Conservation (phyloP, 2,329 filamentous ascomycete genomes). For the Biscogniauxia marginata region DNA sequence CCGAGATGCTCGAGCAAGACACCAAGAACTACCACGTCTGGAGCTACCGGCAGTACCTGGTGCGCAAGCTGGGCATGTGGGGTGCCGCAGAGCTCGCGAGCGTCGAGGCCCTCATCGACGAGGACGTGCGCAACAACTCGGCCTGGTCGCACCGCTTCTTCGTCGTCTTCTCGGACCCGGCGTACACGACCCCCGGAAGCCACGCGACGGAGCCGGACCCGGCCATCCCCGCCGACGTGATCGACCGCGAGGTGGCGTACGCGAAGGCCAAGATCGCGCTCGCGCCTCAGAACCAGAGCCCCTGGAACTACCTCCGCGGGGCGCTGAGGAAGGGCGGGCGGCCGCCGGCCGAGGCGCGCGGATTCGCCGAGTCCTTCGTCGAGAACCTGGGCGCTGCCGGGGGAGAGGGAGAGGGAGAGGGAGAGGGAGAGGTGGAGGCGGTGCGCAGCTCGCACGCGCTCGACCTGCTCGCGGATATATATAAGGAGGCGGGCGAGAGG, state of each 20-base stretch:
- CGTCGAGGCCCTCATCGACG: conserved; percentile 69
- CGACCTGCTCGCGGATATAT: conserved; percentile 71
- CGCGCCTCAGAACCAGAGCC: conserved; percentile 89
- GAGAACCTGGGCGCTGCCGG: conserved; percentile 42
- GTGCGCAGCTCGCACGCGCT: conserved; percentile 65
- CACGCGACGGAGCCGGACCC: conserved; percentile 53
- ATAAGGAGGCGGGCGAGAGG: conserved; percentile 53
- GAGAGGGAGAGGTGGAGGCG: conserved; percentile 43
- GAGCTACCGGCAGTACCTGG: conserved; percentile 81
- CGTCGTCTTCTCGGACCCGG: conserved; percentile 72
- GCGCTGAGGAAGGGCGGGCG: conserved; percentile 67
- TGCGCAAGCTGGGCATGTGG: conserved; percentile 61
- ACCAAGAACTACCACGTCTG: conserved; percentile 99
- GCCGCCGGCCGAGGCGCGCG: conserved; percentile 42
- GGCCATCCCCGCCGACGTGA: conserved; percentile 57
- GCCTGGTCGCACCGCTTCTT: conserved; percentile 98
- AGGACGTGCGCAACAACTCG: conserved; percentile 91
- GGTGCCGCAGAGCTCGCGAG: conserved; percentile 61
- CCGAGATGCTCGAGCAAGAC: conserved; percentile 77
- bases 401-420: conserved; percentile 40
- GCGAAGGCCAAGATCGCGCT: conserved; percentile 69
- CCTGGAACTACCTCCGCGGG: conserved; percentile 89
- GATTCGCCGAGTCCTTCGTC: conserved; percentile 53
- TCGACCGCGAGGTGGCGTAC: conserved; percentile 75
- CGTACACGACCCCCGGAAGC: conserved; percentile 43